Evolutionary conservation across 495 filamentous ascomycete genomes (phyloP), one percentile per base, ranked within the genome.

Genomic region (Aspergillus sclerotioniger): DNA sequence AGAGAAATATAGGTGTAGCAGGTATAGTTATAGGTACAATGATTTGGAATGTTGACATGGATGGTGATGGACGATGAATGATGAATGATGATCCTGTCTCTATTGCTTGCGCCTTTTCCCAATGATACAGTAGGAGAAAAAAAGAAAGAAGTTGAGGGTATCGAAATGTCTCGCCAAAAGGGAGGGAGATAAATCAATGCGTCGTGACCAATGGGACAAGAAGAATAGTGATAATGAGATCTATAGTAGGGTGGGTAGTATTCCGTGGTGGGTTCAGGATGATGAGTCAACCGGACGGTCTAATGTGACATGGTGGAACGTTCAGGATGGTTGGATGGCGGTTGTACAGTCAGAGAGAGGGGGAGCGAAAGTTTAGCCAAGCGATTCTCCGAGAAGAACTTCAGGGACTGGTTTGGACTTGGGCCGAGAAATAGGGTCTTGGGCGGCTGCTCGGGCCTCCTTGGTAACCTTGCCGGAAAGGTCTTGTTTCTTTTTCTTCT

Each of bases 341-440:
- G 43, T 45, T 33, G 57, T 51, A 57, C 44, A 48, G 15, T 44
- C 25, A 25, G 25, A n/a, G 15, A n/a, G 20, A 44, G 5, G 25
- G n/a, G 41, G 19, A 41, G 29, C 46, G 35, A 39, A 9, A 44
- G 15, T 33, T 73, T 56, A 79, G 51, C 76, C 75, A 20, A 79
- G 59, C 13, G 72, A 67, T 59, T 78, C 75, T 25, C 70, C 69
- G 6, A 75, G 64, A 49, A 73, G 67, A n/a, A 59, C 55, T 31
- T n/a, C 35, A 3, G 68, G 46, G 17, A 67, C 35, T 15, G 58
- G 33, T 0, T 25, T 32, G 8, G 47, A n/a, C 50, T 49, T 54
- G 17, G 7, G 54, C 13, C 69, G 54, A 25, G 65, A 64, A 17
- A 51, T 51, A 35, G 64, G 66, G 21, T 29, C 45, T 6, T 60